Evolutionary conservation across 2,329 filamentous ascomycete species (phyloP), one percentile per base, ranked within the genome.

Genomic region (Penicillium sp.): DNA sequence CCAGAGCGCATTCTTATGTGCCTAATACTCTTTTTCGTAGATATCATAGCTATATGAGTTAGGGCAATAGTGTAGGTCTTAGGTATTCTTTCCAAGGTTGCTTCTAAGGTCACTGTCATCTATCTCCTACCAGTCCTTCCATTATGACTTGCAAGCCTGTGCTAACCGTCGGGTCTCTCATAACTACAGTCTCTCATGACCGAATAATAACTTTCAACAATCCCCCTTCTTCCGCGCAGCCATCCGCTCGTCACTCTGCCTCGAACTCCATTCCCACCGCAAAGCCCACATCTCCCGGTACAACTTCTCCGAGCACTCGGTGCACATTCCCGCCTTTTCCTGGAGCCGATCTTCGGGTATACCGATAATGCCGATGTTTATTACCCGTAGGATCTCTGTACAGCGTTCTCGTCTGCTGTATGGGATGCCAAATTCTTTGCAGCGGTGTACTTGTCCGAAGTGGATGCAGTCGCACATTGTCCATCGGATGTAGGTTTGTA

Each of bases 271-370:
- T 25, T 44, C n/a, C 46, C 46, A 49, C 30, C 39, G 46, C 35
- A 49, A 33, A 11, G 27, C 12, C 46, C 46, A 44, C 46, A 49
- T 49, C 33, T 49, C 46, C 35, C 16, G 39, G 33, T 49, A 33
- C 18, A 49, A 14, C 3, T 49, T 30, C 12, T 36, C 22, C 8
- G 46, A 43, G 18, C 46, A 49, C 14, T 18, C 10, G 0, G 39
- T 6, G 27, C 46, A 49, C 33, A 49, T 43, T 25, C 46, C 46
- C 0, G 18, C 33, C 27, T 44, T 49, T 12, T 25, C 11, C 10
- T 27, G 6, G 9, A 49, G 14, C 7, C 31, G 14, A 1, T 76
- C 40, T 37, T 27, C 31, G 0, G 39, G 39, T 4, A 36, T 44
- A 11, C 46, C 39, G n/a, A 30, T 22, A 3, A 37, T 16, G 2